Percentiles rank a stretch among this genome's conserved stretches.
These are phyloP conservation scores for Boletus rubroflammeus DNA, from an alignment of 768 basidiomycete genomes.

Conservation along the genomic window DNA sequence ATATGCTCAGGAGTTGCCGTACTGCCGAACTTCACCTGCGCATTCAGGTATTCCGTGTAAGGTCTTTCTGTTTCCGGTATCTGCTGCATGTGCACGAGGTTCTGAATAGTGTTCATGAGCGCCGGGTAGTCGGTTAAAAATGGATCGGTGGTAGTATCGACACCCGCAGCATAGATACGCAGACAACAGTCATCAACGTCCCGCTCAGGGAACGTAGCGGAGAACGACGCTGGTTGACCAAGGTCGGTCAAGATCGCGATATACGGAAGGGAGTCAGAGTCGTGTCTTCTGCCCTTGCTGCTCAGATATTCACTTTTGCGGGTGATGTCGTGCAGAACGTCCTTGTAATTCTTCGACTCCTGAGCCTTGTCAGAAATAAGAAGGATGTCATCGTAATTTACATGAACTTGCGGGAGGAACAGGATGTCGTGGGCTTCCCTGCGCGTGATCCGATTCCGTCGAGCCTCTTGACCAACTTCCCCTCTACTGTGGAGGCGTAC, in stretches of 20 bases:
- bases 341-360: background rate
- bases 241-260: slow-evolving; percentile 20
- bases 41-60: background rate
- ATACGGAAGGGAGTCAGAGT: background rate
- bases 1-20: background rate
- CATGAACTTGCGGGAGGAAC: background rate
- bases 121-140: background rate
- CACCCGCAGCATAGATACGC: slow-evolving; percentile 10
- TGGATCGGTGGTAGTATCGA: slow-evolving; percentile 5
- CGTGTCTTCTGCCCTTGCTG: background rate
- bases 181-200: slow-evolving; percentile 4
- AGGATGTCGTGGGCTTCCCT: background rate
- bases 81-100: background rate
- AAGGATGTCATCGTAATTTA: background rate
- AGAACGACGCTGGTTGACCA: background rate
- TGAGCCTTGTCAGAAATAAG: slow-evolving; percentile 1
- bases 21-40: slow-evolving; percentile 8
- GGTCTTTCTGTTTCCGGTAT: background rate
- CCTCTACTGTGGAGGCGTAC: background rate
- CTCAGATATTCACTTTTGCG: background rate
- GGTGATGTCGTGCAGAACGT: background rate
- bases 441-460: background rate
- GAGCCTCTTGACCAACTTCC: background rate
- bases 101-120: background rate
- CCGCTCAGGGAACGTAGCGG: slow-evolving; percentile 1